Conservation (phyloP, 805 yeast genomes). For the Yamadazyma sp. region DNA sequence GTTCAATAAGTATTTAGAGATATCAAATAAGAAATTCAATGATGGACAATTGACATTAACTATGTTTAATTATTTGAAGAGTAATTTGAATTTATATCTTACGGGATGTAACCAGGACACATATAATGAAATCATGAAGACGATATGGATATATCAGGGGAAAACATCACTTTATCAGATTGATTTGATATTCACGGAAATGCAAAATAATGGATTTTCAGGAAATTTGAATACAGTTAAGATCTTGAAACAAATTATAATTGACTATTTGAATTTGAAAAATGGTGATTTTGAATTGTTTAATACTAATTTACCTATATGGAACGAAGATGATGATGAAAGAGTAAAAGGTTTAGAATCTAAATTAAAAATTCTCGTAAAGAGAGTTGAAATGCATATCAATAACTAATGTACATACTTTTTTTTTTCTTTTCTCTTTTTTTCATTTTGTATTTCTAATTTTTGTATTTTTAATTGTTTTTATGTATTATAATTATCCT, state of each 20-base stretch:
- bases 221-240: constrained; percentile 37
- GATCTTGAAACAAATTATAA: constrained; percentile 30
- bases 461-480: too few relatives aligned
- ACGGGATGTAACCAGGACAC: constrained; percentile 39
- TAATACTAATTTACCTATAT: constrained; percentile 26
- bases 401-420: too few relatives aligned
- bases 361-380: constrained; percentile 2
- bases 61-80: constrained; percentile 33
- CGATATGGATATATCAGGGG: constrained; percentile 38
- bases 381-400: constrained; percentile 5
- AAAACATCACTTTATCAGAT: constrained; percentile 32
- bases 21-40: constrained; percentile 20
- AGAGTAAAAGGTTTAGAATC: constrained; percentile 17
- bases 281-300: constrained; percentile 19
- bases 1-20: constrained; percentile 29
- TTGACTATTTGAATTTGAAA: constrained; percentile 32
- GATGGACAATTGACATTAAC: constrained; percentile 37
- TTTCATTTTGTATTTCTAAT: too few relatives aligned
- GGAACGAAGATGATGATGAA: constrained; percentile 36
- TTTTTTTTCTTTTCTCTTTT: too few relatives aligned
- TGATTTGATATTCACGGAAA: constrained; percentile 33
- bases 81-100: constrained; percentile 30
- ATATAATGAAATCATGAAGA: constrained; percentile 35
- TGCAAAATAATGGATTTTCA: constrained; percentile 38
- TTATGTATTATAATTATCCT: too few relatives aligned